phyloP scores from a whole-genome alignment of 768 basidiomycete species.

The Mycena sanguinolenta region DNA sequence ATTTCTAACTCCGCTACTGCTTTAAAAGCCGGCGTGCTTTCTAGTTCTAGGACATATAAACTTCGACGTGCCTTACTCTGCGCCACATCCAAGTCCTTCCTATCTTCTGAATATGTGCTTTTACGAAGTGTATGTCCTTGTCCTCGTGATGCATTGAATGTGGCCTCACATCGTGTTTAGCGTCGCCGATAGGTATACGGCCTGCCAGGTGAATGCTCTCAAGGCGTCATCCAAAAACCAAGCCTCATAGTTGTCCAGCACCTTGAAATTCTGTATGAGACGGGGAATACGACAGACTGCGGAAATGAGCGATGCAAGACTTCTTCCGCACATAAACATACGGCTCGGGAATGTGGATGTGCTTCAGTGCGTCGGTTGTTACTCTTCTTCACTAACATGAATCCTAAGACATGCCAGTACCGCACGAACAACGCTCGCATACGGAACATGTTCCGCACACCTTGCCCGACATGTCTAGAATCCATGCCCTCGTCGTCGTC shows the following conservation, averaged over 20 bases:
- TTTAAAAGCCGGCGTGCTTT: constrained; percentile 30
- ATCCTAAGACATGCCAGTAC: constrained; percentile 7
- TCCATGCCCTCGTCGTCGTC: constrained; percentile 23
- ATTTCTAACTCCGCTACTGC: constrained; percentile 28
- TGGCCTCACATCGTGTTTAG: constrained; percentile 13
- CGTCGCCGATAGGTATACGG: constrained; percentile 29
- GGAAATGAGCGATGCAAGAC: constrained; percentile 28
- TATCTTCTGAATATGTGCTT: constrained; percentile 20
- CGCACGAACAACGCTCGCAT: constrained; percentile 22
- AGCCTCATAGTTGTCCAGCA: constrained; percentile 8
- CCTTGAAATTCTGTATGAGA: constrained; percentile 26
- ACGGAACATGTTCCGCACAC: constrained; percentile 31
- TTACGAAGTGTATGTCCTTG: constrained; percentile 26
- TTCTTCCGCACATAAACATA: constrained; percentile 28
- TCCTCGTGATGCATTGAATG: too few species aligned
- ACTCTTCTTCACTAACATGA: not conserved
- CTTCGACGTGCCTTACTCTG: not conserved
- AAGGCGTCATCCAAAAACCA: not conserved
- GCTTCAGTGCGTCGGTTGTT: constrained; percentile 16
- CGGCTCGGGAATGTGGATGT: constrained; percentile 31
- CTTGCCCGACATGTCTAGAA: constrained; percentile 29
- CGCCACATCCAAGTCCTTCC: not conserved
- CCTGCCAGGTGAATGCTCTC: constrained; percentile 10
- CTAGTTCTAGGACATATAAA: constrained; percentile 10
- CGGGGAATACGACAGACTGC: constrained; percentile 30